These are phyloP conservation scores for Lentinula raphanica DNA, from an alignment of 768 basidiomycete genomes.

Conservation along the genomic window DNA sequence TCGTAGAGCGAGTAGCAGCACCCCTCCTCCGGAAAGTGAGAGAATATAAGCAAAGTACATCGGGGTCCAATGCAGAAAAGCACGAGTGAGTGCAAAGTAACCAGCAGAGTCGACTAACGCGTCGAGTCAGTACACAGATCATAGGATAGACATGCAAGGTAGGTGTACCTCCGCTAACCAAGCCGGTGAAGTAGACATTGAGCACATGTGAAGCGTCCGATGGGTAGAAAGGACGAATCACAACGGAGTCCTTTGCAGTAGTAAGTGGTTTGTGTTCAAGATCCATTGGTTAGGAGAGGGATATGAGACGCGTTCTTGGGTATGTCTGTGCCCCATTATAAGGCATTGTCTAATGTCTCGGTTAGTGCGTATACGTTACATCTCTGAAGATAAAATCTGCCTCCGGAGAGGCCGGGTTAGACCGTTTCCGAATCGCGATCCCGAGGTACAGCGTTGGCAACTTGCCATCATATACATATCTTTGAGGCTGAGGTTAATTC, in stretches of 20 bases:
- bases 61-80: slow-evolving; percentile 3
- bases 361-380: neutral
- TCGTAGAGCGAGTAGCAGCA: neutral
- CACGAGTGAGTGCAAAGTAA: neutral
- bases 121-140: neutral
- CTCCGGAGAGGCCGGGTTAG: slow-evolving; percentile 5
- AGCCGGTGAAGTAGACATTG: slow-evolving; percentile 5
- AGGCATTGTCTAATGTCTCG: neutral
- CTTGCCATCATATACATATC: slow-evolving; percentile 1
- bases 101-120: neutral
- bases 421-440: slow-evolving; percentile 2
- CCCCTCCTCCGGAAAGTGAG: neutral
- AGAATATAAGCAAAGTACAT: slow-evolving; percentile 4
- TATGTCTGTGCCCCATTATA: slow-evolving; percentile 3
- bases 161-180: slow-evolving; percentile 1
- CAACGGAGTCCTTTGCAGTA: neutral
- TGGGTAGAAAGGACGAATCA: neutral
- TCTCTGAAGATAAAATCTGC: neutral
- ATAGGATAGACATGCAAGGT: neutral
- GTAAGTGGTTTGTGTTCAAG: neutral
- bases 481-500: slow-evolving; percentile 3
- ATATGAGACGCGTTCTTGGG: neutral
- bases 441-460: slow-evolving; percentile 4
- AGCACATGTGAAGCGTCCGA: neutral
- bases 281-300: slow-evolving; percentile 3